Evolutionary conservation across 345 rosid genomes (phyloP).

Genomic region (Murraya paniculata): DNA sequence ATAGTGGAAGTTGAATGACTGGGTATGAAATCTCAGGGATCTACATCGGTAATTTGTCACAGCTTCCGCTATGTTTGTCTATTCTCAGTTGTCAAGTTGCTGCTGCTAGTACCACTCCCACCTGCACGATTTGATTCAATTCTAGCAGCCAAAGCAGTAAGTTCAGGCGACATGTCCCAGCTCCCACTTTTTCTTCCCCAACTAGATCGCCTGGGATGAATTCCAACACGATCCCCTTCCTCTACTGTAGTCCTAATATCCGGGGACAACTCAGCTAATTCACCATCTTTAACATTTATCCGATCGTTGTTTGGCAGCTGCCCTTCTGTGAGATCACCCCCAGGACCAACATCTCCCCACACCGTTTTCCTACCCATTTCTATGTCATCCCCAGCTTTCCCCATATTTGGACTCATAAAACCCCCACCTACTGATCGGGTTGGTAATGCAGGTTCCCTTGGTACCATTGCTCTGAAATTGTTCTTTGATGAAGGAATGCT

Average conservation of each 20-base stretch:
- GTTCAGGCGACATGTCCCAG: constrained; percentile 85
- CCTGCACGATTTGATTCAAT: constrained; percentile 63
- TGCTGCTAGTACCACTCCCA: constrained; percentile 51
- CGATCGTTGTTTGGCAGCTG: constrained; percentile 57
- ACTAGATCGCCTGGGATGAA: constrained; percentile 77
- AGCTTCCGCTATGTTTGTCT: constrained; percentile 37
- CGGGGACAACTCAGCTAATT: constrained; percentile 68
- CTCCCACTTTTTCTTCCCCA: constrained; percentile 82
- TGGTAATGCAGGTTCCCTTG: constrained; percentile 66
- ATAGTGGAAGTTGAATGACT: constrained; percentile 9
- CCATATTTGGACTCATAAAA: constrained; percentile 97
- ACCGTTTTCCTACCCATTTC: constrained; percentile 97
- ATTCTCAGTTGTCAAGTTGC: constrained; percentile 53
- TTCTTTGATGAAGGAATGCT: constrained; percentile 73
- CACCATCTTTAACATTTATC: constrained; percentile 74
- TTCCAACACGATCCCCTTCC: constrained; percentile 59
- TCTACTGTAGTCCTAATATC: constrained; percentile 65
- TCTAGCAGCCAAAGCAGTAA: constrained; percentile 86
- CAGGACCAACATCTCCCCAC: constrained; percentile 76
- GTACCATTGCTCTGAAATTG: constrained; percentile 68
- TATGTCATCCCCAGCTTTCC: constrained; percentile 80
- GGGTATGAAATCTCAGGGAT: constrained; percentile 4
- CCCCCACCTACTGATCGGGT: constrained; percentile 63
- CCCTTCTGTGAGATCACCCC: constrained; percentile 60
- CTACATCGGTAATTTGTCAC: constrained; percentile 15